These are phyloP conservation scores for Podila horticola DNA, from an alignment of 192 early-diverging fungal species.

Conservation along the genomic window DNA sequence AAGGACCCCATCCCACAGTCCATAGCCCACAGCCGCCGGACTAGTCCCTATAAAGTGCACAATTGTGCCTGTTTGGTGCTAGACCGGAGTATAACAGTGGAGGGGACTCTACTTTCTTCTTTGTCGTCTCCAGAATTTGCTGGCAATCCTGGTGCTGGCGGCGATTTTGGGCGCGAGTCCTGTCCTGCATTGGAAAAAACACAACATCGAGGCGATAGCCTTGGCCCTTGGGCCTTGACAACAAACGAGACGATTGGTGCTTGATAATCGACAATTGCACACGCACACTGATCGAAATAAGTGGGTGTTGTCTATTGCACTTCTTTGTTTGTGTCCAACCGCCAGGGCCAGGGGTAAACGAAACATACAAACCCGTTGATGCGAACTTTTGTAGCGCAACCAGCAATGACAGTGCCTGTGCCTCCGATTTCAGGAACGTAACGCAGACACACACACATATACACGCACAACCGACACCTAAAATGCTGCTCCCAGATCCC, in stretches of 20 bases:
- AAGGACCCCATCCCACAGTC: background rate
- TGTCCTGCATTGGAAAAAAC: background rate
- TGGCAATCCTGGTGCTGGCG: background rate
- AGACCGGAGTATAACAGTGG: no score
- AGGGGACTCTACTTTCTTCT: no score
- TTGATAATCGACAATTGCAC: conserved; percentile 3
- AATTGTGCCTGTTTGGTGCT: conserved; percentile 4
- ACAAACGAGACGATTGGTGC: background rate
- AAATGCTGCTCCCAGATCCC: no score
- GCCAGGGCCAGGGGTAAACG: background rate
- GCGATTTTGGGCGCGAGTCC: background rate
- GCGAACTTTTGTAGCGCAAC: no score
- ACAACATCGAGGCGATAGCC: background rate
- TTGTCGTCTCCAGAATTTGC: no score
- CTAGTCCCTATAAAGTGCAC: conserved; percentile 27
- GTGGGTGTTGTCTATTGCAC: no score
- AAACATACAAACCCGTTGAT: conserved; percentile 1
- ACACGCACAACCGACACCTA: background rate
- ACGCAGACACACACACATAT: background rate
- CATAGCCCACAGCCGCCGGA: background rate
- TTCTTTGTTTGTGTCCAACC: no score
- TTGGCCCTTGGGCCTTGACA: background rate
- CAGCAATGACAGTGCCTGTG: background rate
- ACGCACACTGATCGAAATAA: background rate
- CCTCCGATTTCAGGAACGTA: background rate